A percentile compares a stretch with the other conserved stretches of the same genome.
Conservation (phyloP, 2,329 filamentous ascomycete genomes). For the Epichloe sibirici region DNA sequence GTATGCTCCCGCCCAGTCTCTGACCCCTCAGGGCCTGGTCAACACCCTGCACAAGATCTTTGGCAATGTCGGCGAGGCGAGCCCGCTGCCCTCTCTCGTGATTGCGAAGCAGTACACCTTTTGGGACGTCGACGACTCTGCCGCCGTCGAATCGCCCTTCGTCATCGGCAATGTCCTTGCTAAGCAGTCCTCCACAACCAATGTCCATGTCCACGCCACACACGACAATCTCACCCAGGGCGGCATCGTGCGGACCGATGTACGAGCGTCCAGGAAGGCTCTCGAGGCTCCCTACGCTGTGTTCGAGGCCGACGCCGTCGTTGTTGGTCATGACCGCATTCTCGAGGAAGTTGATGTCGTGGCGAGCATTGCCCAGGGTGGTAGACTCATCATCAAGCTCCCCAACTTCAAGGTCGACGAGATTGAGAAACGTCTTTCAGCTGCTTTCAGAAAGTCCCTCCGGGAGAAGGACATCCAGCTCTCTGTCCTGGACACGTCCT, state of each 20-base stretch:
- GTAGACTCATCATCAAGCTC: slow-evolving; percentile 63
- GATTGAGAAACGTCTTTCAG: slow-evolving; percentile 72
- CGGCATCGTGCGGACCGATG: slow-evolving; percentile 71
- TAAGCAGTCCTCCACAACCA: slow-evolving; percentile 57
- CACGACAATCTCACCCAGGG: slow-evolving; percentile 59
- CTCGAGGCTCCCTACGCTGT: slow-evolving; percentile 78
- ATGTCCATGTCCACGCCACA: slow-evolving; percentile 48
- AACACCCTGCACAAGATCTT: slow-evolving; percentile 37
- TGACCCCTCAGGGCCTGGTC: slow-evolving; percentile 44
- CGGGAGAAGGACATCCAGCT: slow-evolving; percentile 59
- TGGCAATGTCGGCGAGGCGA: slow-evolving; percentile 41
- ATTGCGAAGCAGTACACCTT: slow-evolving; percentile 77
- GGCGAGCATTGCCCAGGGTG: slow-evolving; percentile 55
- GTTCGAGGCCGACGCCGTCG: slow-evolving; percentile 64
- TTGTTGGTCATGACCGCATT: slow-evolving; percentile 69
- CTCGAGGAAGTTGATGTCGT: slow-evolving; percentile 67
- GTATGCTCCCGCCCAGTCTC: slow-evolving; percentile 57
- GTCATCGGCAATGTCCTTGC: slow-evolving; percentile 49
- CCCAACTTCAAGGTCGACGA: slow-evolving; percentile 78
- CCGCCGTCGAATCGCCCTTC: slow-evolving; percentile 50
- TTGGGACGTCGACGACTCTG: slow-evolving; percentile 77
- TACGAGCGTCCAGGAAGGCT: slow-evolving; percentile 70
- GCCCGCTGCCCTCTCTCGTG: slow-evolving; percentile 30
- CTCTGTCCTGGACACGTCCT: slow-evolving; percentile 61
- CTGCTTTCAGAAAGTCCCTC: slow-evolving; percentile 56